Evolutionary conservation across 306 rosid species (phyloP), one percentile per base, ranked within the genome.

Genomic region (Trifolium dubium): DNA sequence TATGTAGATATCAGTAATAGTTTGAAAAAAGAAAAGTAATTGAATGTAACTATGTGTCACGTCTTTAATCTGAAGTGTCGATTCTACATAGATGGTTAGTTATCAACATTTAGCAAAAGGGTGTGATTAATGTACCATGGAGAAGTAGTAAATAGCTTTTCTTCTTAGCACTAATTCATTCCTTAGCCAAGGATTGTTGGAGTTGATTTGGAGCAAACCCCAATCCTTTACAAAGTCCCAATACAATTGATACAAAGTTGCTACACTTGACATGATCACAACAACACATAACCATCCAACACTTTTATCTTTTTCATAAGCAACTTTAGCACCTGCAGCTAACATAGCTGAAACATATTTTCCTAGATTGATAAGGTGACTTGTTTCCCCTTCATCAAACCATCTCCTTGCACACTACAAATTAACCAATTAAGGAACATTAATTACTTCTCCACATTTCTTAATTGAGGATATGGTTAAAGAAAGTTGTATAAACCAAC

Each of bases 151-250:
- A 78, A 92, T 78, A 86, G 43, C 71, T 85, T 92, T 95, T 86
- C 85, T 84, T 6, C 85, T 87, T 75, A 95, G 96, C 88, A 95
- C 85, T 79, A 95, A 69, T 73, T 95, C 99, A 78, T 95, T 90
- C 88, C 99, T 90, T 80, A 95, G 89, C 99, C 97, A 95, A 43
- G 96, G 98, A 76, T 95, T 95, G 82, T 87, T 95, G 84, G 97
- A 92, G 78, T 95, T 90, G 78, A 79, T 70, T 92, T 95, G 97
- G 13, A 95, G 97, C 88, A 95, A 87, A 85, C 99, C 99, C 99
- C 99, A 95, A 73, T 95, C 99, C 81, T 83, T 90, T 67, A 95
- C 99, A 90, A 88, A 92, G 86, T 95, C 99, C 99, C 99, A 95
- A 65, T 95, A 95, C 85, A 95, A 86, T 87, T 95, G 99, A 86